These are phyloP conservation scores for Fraxinus albicans DNA, from an alignment of 305 asterid species.

Conservation along the genomic window DNA sequence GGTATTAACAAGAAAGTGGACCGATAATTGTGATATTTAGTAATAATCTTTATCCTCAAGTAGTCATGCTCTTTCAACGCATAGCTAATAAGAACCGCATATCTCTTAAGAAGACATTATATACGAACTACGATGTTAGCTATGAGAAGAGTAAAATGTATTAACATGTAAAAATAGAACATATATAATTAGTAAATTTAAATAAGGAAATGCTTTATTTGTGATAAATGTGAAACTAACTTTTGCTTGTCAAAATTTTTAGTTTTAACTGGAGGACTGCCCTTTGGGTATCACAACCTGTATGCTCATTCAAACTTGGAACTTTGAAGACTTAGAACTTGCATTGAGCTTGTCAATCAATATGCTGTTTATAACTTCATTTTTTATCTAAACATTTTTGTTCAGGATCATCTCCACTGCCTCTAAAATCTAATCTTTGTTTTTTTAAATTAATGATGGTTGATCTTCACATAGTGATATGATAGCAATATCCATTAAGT, in stretches of 20 bases:
- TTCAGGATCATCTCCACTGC: slow-evolving; percentile 4
- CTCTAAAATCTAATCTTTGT: not conserved
- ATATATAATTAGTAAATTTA: not conserved
- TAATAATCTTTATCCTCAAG: not conserved
- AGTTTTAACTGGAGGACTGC: not conserved
- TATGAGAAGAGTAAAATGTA: slow-evolving; percentile 16
- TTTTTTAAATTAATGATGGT: not conserved
- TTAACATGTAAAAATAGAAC: not conserved
- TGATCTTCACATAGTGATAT: not conserved
- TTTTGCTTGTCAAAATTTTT: slow-evolving; percentile 8
- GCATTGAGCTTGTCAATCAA: slow-evolving; percentile 1
- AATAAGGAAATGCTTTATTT: not conserved
- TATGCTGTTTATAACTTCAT: not conserved
- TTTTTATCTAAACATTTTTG: slow-evolving; percentile 8
- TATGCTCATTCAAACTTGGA: not conserved
- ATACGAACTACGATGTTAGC: not conserved
- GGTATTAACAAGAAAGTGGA: not conserved
- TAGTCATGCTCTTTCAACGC: not conserved
- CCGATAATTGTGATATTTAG: not conserved
- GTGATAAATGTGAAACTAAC: not conserved
- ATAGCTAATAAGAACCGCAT: not conserved
- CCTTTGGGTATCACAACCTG: not conserved
- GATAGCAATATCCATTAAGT: not conserved
- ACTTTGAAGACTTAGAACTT: slow-evolving; percentile 5
- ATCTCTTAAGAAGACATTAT: not conserved